Evolutionary conservation across 352 stramenopile species (phyloP), one percentile per base, ranked within the genome.

Genomic region (Thalassiosira mediterranea): DNA sequence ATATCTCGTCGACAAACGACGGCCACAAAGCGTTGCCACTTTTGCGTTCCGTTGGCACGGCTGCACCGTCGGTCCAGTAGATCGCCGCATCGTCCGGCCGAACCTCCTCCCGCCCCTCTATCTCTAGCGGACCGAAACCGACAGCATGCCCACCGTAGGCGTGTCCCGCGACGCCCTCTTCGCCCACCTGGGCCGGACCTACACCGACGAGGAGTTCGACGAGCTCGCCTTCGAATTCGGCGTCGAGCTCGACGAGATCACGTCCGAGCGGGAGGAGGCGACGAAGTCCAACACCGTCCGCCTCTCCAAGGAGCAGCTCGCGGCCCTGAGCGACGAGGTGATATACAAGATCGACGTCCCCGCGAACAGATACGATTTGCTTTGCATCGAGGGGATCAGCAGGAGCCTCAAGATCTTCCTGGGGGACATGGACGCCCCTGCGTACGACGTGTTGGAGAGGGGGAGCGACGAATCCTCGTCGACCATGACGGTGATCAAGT

Each of bases 291-390:
- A 69, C 19, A 84, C 81, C 1, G 75, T 80, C 44, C 88, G 86
- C 65, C 52, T 93, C 5, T 76, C 57, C 44, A 77, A 90, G 13
- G 58, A 83, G n/a, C 72, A 91, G 67, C 34, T 91, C 53, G 79
- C 64, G 29, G 81, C 86, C 53, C 85, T 91, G 54, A 93, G 88
- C 17, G 87, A 92, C 58, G 92, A 94, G 40, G 94, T 99, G 32
- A 90, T 99, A 51, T 99, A 99, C 94, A 99, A 99, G 87, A 99
- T 99, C 83, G 97, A 99, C 84, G 96, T 99, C 61, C 97, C 97
- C 0, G 97, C 97, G 26, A 99, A 99, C 87, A 91, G 97, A 64
- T 99, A 99, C 90, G 97, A 99, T 91, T 81, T 99, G 57, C 91
- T 99, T 8, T 99, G 97, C 72, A 91, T 99, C 46, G 97, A 99